phyloP scores from a whole-genome alignment of 371 early-diverging fungal genomes.

The Smittium culicis region DNA sequence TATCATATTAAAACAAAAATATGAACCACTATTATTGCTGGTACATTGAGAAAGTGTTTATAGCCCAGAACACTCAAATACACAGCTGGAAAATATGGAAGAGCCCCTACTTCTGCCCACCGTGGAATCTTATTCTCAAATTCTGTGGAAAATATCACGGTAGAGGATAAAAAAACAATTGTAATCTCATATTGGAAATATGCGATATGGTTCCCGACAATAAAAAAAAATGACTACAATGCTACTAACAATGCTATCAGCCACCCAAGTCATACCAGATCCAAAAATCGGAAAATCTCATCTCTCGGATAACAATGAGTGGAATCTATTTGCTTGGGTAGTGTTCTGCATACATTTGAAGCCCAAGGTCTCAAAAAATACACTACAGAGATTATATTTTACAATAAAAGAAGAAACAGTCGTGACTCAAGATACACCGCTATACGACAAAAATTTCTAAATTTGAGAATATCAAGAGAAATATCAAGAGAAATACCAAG shows the following conservation, averaged over 20 bases:
- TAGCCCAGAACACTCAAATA: slow-evolving; percentile 21
- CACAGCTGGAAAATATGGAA: slow-evolving; percentile 16
- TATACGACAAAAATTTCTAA: slow-evolving; percentile 2
- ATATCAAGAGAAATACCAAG: not conserved
- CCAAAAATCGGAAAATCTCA: not conserved
- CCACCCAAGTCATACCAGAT: not conserved
- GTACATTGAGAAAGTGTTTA: slow-evolving; percentile 17
- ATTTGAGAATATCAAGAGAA: not conserved
- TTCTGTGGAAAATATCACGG: not conserved
- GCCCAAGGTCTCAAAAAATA: not conserved
- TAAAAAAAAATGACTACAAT: not conserved
- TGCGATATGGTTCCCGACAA: not conserved
- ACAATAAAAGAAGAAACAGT: not conserved
- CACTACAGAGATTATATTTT: not conserved
- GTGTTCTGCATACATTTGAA: not conserved
- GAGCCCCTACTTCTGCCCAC: not conserved
- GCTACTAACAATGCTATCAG: not conserved
- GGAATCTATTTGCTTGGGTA: not conserved
- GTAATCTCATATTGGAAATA: slow-evolving; percentile 6
- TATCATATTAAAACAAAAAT: slow-evolving; percentile 13
- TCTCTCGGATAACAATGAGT: not conserved
- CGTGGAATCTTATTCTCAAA: not conserved
- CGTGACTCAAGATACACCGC: not conserved
- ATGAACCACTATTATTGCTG: slow-evolving; percentile 16
- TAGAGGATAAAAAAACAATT: slow-evolving; percentile 7